Evolutionary conservation across 306 rosid genomes (phyloP).

Genomic region (Prunus armeniaca): DNA sequence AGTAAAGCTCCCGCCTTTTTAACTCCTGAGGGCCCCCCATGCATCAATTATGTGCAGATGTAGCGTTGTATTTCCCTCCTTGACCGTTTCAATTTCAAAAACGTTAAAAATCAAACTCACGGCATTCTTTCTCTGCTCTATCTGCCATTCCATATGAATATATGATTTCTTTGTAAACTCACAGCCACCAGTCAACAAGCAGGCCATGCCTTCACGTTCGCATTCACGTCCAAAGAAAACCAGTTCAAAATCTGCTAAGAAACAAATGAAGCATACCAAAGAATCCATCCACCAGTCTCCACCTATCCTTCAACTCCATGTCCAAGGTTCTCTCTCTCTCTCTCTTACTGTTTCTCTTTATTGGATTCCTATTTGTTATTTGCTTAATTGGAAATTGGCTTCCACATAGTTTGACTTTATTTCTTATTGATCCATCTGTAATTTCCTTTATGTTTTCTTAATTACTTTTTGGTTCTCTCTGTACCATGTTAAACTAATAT

Average conservation of each 20-base stretch:
- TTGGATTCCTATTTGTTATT: background rate
- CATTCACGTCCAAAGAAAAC: constrained; percentile 26
- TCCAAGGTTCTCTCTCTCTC: background rate
- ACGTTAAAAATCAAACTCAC: constrained; percentile 4
- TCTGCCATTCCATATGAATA: constrained; percentile 35
- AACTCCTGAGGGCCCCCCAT: background rate
- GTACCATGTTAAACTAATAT: background rate
- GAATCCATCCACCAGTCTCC: constrained; percentile 39
- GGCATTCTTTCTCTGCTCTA: background rate
- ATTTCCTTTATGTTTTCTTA: constrained; percentile 1
- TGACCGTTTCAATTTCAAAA: constrained; percentile 43
- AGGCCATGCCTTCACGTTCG: constrained; percentile 34
- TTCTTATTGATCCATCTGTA: constrained; percentile 12
- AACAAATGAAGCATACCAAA: constrained; percentile 15
- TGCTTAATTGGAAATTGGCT: background rate
- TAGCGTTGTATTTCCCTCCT: constrained; percentile 46
- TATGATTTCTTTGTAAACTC: background rate
- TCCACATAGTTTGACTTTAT: background rate
- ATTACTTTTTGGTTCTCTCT: background rate
- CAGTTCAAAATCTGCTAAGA: constrained; percentile 26
- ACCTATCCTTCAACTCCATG: constrained; percentile 30
- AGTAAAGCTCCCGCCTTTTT: constrained; percentile 1
- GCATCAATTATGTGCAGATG: background rate
- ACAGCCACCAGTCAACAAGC: constrained; percentile 40
- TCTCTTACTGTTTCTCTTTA: background rate